Evolutionary conservation across 805 yeast species (phyloP), one percentile per base, ranked within the genome.

Genomic region (Dipodascopsis uninucleata): DNA sequence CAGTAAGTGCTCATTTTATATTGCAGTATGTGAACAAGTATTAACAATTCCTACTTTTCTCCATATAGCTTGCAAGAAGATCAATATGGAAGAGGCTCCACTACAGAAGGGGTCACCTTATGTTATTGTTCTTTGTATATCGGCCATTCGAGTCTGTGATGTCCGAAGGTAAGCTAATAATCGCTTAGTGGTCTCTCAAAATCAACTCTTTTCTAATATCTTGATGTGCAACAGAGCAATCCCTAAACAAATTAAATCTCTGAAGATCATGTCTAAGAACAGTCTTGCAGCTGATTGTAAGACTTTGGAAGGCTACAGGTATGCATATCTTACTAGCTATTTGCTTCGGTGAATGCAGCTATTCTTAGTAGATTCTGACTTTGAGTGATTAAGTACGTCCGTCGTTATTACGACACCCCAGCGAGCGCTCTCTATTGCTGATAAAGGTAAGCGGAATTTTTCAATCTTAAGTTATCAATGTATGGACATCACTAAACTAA

Each of bases 91-190:
- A 1, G 24, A 14, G 8, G 17, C 34, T 5, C 44, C 50, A 4
- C 31, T 28, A 10, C 23, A 38, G 8, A 46, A 41, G 28, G 47
- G 42, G 3, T 21, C 45, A 14, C 54, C 52, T 4, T 24, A 18
- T 65, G 61, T 78, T 52, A 64, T 81, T 12, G 64, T 81, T 1
- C 58, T 82, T 12, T 74, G 89, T 0, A 75, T 83, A 71, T 85
- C 95, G 0, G 93, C 95, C 8, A 69, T 87, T 20, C 74, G 97
- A 55, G 93, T 87, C 1, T 90, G 96, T 58, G 96, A 89, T 58
- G 73, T 87, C 2, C 82, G 47, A 31, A 23, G 53, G 49, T 47
- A 25, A 3, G 40, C 17, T 21, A 8, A 16, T 9, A n/a, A n/a
- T n/a, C 35, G 14, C 35, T 8, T 31, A 17, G 14, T 8, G n/a